Conservation (phyloP, 495 filamentous ascomycete genomes). For the Neurospora sp. region DNA sequence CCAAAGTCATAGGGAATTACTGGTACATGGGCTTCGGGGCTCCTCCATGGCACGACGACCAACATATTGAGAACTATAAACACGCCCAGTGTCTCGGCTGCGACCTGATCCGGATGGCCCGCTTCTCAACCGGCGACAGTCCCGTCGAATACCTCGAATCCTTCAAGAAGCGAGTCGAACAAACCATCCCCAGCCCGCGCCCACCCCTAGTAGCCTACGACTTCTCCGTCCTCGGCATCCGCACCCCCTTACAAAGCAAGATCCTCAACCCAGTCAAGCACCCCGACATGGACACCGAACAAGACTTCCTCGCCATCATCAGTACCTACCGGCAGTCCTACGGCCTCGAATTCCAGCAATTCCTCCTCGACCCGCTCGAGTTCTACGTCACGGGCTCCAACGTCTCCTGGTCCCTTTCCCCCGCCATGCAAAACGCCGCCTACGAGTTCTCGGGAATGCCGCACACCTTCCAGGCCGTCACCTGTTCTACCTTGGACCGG, state of each 20-base stretch:
- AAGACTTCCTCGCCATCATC: conserved; percentile 32
- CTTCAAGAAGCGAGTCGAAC: conserved; percentile 38
- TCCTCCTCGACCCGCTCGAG: conserved; percentile 53
- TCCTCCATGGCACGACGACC: conserved; percentile 52
- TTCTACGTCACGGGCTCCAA: conserved; percentile 68
- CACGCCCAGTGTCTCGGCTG: conserved; percentile 55
- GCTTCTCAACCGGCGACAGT: conserved; percentile 47
- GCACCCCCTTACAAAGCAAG: conserved; percentile 57
- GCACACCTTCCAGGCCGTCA: conserved; percentile 58
- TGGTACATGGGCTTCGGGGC: conserved; percentile 40
- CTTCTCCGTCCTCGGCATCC: conserved; percentile 54
- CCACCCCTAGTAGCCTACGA: conserved; percentile 64
- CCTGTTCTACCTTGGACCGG: conserved; percentile 52
- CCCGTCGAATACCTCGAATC: conserved; percentile 48
- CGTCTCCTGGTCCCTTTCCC: conserved; percentile 66
- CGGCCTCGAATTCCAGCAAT: conserved; percentile 44
- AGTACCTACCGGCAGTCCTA: conserved; percentile 39
- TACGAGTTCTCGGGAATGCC: conserved; percentile 61
- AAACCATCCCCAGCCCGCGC: conserved; percentile 42
- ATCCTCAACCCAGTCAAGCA: conserved; percentile 62
- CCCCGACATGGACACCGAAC: conserved; percentile 46
- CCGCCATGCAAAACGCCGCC: conserved; percentile 71
- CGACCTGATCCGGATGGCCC: conserved; percentile 58
- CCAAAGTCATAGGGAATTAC: conserved; percentile 65
- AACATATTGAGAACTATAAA: conserved; percentile 44